phyloP scores from a whole-genome alignment of 106 monocot species.

The Dendrobium catenatum region DNA sequence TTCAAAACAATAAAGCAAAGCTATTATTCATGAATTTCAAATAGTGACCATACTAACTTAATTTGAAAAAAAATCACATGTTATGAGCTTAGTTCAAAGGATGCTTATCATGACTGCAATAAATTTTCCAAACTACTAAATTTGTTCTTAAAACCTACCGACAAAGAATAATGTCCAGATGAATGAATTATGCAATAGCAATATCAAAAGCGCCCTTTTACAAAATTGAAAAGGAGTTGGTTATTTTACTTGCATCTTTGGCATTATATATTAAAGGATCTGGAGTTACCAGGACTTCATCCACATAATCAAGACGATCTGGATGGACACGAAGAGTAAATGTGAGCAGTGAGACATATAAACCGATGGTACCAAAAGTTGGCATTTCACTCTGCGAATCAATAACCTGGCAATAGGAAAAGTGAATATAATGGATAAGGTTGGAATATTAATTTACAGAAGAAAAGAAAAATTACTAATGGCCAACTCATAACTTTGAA shows the following conservation, averaged over 20 bases:
- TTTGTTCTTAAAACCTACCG: background rate
- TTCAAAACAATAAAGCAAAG: background rate
- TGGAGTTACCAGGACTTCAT: constrained; percentile 91
- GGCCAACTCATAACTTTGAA: background rate
- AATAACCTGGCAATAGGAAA: constrained; percentile 60
- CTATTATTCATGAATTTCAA: background rate
- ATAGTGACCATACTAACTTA: background rate
- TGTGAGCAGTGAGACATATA: constrained; percentile 94
- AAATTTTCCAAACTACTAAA: background rate
- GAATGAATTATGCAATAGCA: background rate
- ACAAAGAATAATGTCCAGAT: background rate
- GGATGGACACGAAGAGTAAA: constrained; percentile 98
- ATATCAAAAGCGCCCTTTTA: background rate
- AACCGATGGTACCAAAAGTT: constrained; percentile 64
- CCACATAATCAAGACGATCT: constrained; percentile 94
- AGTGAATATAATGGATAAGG: background rate
- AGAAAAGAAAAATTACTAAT: background rate
- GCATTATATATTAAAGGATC: background rate
- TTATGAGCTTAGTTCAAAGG: background rate
- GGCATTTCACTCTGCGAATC: constrained; percentile 98
- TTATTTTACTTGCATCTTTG: background rate
- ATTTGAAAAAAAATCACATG: background rate
- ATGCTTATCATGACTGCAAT: background rate
- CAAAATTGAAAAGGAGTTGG: background rate
- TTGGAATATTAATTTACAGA: background rate